Base-by-base conservation (phyloP, 2,329 filamentous ascomycete genomes). In the Trichophyton benhamiae region DNA sequence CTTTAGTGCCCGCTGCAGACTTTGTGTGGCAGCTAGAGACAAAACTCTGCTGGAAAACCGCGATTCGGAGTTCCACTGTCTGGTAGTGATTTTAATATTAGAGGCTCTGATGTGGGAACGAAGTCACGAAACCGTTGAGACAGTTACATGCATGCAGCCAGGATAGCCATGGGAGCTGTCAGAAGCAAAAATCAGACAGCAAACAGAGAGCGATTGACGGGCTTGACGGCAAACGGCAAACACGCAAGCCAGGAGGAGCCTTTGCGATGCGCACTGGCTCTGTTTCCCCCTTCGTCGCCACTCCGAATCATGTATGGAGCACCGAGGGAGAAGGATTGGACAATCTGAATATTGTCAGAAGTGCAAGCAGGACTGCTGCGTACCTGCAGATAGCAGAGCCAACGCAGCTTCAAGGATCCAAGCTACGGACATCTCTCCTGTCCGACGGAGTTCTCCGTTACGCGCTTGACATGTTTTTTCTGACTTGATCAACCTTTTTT, bases 61-160 rank as follows among this genome's bases (percentile, higher is more conserved):
- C 25, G 17, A 48, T 48, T 48, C 17, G 44, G 44, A 48, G 17
- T 13, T 48, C 44, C 44, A 48, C 44, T 48, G 11, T 22, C 44
- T 20, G 9, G 20, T 8, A 48, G 17, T 25, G 44, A 48, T 48
- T n/a, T 53, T 33, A 30, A 53, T 53, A 53, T 53, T 53, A n/a
- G 49, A 33, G 49, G 49, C 49, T 53, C 49, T 53, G 49, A 53
- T 53, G 49, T 53, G 27, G 27, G 22, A 53, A 33, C 22, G 11
- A 30, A 11, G 49, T 53, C 49, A 53, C 27, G 49, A 17, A 53
- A 53, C 49, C 49, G 49, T 53, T 53, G 49, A 53, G 49, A 53
- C 49, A 53, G 49, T 33, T 53, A 33, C 27, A 53, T 53, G 49
- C 49, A 53, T 53, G 49, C n/a, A 33, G 49, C 49, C 49, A 6